These are phyloP conservation scores for Naegleria gruberi DNA, from an alignment of 208 protist species.

Conservation along the genomic window DNA sequence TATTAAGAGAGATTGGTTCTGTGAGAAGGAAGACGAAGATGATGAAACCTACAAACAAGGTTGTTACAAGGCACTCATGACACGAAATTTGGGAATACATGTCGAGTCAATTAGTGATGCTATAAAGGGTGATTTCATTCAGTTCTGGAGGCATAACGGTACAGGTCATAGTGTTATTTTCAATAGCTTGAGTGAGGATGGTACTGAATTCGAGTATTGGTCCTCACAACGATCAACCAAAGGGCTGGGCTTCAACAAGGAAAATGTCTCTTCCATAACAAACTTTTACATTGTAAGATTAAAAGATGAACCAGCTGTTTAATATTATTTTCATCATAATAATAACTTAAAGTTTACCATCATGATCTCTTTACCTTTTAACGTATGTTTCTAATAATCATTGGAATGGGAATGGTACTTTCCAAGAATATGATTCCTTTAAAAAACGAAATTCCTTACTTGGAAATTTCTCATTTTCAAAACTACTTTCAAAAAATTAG, in stretches of 20 bases:
- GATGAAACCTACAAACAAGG: neutral
- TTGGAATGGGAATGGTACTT: no score
- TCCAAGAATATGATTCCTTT: no score
- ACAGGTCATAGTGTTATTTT: neutral
- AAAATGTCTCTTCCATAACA: neutral
- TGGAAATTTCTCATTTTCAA: no score
- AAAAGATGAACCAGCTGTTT: no score
- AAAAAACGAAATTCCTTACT: no score
- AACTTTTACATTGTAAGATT: neutral
- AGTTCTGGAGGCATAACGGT: neutral
- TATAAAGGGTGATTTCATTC: neutral
- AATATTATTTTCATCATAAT: no score
- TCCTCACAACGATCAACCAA: neutral
- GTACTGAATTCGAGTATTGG: neutral
- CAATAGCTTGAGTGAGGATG: neutral
- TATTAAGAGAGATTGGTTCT: neutral
- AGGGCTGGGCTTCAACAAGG: neutral
- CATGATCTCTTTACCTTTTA: no score
- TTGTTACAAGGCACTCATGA: neutral
- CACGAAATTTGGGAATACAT: neutral
- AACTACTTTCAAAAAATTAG: no score
- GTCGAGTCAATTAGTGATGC: neutral
- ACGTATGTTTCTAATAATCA: no score
- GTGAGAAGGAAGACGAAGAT: neutral
- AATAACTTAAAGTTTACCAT: no score